These are phyloP conservation scores for Taiozyma onychis DNA, from an alignment of 1,139 yeast genomes.

Conservation along the genomic window DNA sequence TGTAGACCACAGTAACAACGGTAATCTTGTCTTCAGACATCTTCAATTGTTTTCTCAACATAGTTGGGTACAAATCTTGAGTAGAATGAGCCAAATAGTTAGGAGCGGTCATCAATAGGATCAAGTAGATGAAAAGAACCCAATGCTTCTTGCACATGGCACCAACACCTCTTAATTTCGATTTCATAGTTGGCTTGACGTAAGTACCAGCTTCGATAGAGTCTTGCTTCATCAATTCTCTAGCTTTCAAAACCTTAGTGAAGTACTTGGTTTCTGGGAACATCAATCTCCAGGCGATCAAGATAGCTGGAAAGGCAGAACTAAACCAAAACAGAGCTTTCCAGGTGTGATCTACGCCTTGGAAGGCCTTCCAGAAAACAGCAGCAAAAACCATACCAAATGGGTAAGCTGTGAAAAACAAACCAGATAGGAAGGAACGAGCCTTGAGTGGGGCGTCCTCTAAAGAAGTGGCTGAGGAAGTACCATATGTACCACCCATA, in stretches of 20 bases:
- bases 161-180: slow-evolving; percentile 7
- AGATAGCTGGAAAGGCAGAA: slow-evolving; percentile 39
- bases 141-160: slow-evolving; percentile 29
- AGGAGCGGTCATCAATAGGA: slow-evolving; percentile 42
- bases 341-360: slow-evolving; percentile 35
- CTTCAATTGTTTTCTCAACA: slow-evolving; percentile 37
- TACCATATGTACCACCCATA: slow-evolving; percentile 45
- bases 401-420: slow-evolving; percentile 37
- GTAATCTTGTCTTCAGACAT: slow-evolving; percentile 35
- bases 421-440: slow-evolving; percentile 37
- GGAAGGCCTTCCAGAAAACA: slow-evolving; percentile 36
- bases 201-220: slow-evolving; percentile 11
- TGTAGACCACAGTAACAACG: slow-evolving; percentile 40
- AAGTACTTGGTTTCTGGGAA: slow-evolving; percentile 27
- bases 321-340: slow-evolving; percentile 50
- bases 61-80: slow-evolving; percentile 48
- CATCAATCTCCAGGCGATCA: slow-evolving; percentile 35
- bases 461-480: slow-evolving; percentile 39
- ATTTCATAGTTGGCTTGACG: slow-evolving; percentile 22
- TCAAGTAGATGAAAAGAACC: slow-evolving; percentile 40
- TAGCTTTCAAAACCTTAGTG: slow-evolving; percentile 25
- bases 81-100: slow-evolving; percentile 52
- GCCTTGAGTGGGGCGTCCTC: slow-evolving; percentile 37
- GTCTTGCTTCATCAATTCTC: slow-evolving; percentile 31
- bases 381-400: slow-evolving; percentile 40